Evolutionary conservation across 2,329 filamentous ascomycete species (phyloP).

Genomic region (Verticillium isaacii): DNA sequence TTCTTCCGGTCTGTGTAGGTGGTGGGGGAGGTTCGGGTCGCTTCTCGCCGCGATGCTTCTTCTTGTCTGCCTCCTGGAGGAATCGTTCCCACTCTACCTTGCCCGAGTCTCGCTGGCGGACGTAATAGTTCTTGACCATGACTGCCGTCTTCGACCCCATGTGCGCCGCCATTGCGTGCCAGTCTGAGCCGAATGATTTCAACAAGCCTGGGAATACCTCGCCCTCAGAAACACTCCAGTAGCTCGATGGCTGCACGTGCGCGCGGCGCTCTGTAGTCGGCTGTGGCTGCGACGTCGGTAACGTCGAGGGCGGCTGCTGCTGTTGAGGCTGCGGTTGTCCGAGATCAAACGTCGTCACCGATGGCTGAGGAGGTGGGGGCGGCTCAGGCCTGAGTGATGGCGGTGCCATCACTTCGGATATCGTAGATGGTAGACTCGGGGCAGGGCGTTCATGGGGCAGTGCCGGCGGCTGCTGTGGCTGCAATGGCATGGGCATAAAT

Average conservation of each 20-base stretch:
- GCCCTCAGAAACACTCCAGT: slow-evolving; percentile 81
- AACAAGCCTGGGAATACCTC: slow-evolving; percentile 72
- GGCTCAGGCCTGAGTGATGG: slow-evolving; percentile 53
- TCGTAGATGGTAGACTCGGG: slow-evolving; percentile 25
- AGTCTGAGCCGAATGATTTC: slow-evolving; percentile 74
- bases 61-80: slow-evolving; percentile 55
- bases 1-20: slow-evolving; percentile 44
- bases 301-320: slow-evolving; percentile 19
- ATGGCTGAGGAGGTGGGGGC: slow-evolving; percentile 39
- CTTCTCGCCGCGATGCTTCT: slow-evolving; percentile 51
- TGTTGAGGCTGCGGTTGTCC: slow-evolving; percentile 3
- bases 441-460: slow-evolving; percentile 16
- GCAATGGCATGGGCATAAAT: slow-evolving; percentile 26
- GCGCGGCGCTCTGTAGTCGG: slow-evolving; percentile 44
- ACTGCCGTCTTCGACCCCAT: slow-evolving; percentile 82
- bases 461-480: slow-evolving; percentile 12
- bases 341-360: slow-evolving; percentile 47
- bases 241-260: slow-evolving; percentile 65
- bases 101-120: slow-evolving; percentile 55
- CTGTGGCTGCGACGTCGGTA: slow-evolving; percentile 30
- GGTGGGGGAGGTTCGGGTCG: slow-evolving; percentile 56
- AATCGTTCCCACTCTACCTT: slow-evolving; percentile 57
- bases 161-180: slow-evolving; percentile 66
- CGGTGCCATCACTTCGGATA: slow-evolving; percentile 51
- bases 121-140: slow-evolving; percentile 75